Base-by-base conservation (phyloP, 2,329 filamentous ascomycete genomes). In the Ophiognomonia clavigignenti-juglandacearum region DNA sequence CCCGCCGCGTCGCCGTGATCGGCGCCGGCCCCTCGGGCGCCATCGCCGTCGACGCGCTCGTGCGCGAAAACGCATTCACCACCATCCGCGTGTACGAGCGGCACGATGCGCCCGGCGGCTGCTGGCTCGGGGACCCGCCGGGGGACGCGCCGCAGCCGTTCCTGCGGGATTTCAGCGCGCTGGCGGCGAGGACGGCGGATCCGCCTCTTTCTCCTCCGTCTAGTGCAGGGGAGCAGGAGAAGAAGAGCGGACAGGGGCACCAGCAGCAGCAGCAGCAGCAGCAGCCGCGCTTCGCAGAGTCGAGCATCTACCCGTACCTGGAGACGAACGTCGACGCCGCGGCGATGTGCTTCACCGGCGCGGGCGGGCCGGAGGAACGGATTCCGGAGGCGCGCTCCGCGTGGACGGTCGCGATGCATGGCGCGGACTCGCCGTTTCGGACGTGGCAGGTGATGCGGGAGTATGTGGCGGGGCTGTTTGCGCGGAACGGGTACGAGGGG, bases 291-390 rank as follows among this genome's bases (percentile, higher is more conserved):
- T 81, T 75, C 55, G 62, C 68, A 11, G 78, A 83, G 50, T 78
- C 79, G 0, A 76, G 77, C 1, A 69, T 84, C 16, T 85, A 52
- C 32, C 50, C 50, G 22, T 52, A 52, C 43, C 43, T 52, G 4
- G 78, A 85, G 57, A 85, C 80, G 3, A 86, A 86, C 53, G 75
- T 86, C 36, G 73, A 78, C 52, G 67, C 68, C 6, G 57, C 72
- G 2, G 68, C 78, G 0, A 86, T 86, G 83, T 68, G 73, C 14
- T 86, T 78, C 59, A 75, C n/a, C n/a, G n/a, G n/a, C n/a, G n/a
- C 70, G 1, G 48, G 48, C 20, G 48, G 48, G 40, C 39, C 36
- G 8, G 69, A 74, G 45, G 77, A 81, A 48, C 64, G 67, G 1
- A 75, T 81, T 20, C 70, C 76, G 0, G 57, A 57, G 2, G 60